phyloP scores from a whole-genome alignment of 257 asterid genomes.

The Capsicum baccatum region DNA sequence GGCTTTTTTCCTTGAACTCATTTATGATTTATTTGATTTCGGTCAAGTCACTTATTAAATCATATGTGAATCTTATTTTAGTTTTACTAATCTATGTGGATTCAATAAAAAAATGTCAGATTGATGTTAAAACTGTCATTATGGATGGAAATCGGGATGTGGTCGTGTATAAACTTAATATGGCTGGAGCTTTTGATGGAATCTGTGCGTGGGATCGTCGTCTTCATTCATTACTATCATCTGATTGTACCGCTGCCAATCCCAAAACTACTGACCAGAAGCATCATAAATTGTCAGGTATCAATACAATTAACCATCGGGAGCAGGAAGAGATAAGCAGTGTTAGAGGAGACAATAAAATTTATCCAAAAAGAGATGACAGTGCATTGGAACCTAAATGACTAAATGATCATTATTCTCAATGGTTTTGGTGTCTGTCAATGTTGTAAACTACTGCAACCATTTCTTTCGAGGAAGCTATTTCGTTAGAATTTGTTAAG shows the following conservation, averaged over 20 bases:
- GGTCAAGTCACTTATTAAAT: constrained; percentile 1
- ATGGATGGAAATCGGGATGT: constrained; percentile 18
- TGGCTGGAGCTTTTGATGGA: constrained; percentile 75
- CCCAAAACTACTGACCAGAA: not conserved
- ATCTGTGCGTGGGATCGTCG: constrained; percentile 89
- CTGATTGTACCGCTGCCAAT: not conserved
- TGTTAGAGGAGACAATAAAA: constrained; percentile 19
- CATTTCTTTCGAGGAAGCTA: too few relatives aligned
- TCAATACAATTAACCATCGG: constrained; percentile 1
- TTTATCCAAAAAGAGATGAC: constrained; percentile 14
- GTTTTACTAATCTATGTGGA: constrained; percentile 33
- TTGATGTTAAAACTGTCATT: constrained; percentile 54
- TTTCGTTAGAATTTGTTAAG: too few relatives aligned
- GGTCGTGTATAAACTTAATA: constrained; percentile 42
- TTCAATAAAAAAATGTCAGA: constrained; percentile 45
- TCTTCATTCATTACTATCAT: constrained; percentile 56
- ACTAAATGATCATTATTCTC: too few relatives aligned
- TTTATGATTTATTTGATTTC: not conserved
- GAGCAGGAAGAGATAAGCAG: constrained; percentile 15
- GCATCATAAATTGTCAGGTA: not conserved
- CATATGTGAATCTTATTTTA: constrained; percentile 26
- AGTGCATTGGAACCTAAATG: not conserved
- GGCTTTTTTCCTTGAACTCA: constrained; percentile 13
- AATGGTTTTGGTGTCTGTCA: too few relatives aligned
- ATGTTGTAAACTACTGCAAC: too few relatives aligned